Percentiles rank a stretch among this genome's conserved stretches.
phyloP scores from a whole-genome alignment of 1,139 yeast genomes.

The Pichia sp. region DNA sequence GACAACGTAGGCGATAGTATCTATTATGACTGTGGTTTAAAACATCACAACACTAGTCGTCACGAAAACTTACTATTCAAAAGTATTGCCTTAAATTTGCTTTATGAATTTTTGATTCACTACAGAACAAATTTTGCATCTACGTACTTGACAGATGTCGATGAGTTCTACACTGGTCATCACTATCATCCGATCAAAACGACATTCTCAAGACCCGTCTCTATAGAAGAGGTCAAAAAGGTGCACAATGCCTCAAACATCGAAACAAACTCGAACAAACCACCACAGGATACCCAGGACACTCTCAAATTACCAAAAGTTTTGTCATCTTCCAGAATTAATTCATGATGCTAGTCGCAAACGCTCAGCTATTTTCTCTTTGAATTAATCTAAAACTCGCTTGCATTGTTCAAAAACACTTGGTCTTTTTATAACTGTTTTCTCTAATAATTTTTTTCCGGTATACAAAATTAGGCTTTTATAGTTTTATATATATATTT shows the following conservation, averaged over 20 bases:
- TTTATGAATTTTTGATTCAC: conserved; percentile 28
- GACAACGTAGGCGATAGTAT: conserved; percentile 45
- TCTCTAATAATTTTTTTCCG: no score
- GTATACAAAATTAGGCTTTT: neutral
- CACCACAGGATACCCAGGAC: neutral
- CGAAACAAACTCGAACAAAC: conserved; percentile 7
- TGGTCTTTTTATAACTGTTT: neutral
- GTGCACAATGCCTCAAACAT: conserved; percentile 5
- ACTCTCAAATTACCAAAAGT: conserved; percentile 17
- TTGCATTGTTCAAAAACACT: no score
- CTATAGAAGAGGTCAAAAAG: conserved; percentile 14
- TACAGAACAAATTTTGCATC: conserved; percentile 28
- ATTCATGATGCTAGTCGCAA: neutral
- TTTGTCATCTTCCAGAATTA: conserved; percentile 18
- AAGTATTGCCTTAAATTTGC: conserved; percentile 24
- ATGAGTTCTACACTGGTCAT: conserved; percentile 29
- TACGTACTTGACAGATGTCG: conserved; percentile 26
- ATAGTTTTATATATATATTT: neutral
- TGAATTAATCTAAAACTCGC: no score
- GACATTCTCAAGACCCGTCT: conserved; percentile 17
- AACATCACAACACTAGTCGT: conserved; percentile 22
- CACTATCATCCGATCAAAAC: conserved; percentile 28
- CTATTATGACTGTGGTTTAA: conserved; percentile 31
- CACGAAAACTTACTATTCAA: conserved; percentile 24
- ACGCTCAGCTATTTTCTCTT: no score